A percentile compares a stretch with the other conserved stretches of the same genome.
phyloP scores from a whole-genome alignment of 177 flowering plant genomes.

The Vitis hybrid region DNA sequence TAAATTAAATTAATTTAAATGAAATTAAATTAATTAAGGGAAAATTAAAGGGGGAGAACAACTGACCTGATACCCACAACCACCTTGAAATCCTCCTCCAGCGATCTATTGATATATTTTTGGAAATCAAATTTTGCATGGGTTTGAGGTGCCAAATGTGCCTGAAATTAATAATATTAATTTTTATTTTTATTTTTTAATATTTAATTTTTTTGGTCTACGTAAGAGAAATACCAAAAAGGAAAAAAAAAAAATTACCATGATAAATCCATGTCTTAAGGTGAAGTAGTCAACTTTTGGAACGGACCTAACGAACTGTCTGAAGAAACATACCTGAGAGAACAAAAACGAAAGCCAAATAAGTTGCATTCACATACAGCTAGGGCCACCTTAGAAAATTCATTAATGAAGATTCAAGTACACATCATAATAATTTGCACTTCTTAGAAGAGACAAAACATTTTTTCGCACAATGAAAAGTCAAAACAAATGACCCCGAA shows the following conservation, averaged over 20 bases:
- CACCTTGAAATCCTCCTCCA: constrained; percentile 87
- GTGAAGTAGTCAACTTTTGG: constrained; percentile 85
- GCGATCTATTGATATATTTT: constrained; percentile 78
- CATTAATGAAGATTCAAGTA: too few species aligned
- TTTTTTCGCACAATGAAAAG: too few species aligned
- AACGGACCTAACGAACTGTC: constrained; percentile 80
- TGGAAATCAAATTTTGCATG: constrained; percentile 60
- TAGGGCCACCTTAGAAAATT: too few species aligned
- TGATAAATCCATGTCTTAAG: constrained; percentile 82
- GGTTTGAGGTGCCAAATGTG: constrained; percentile 81
- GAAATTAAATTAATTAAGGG: not conserved
- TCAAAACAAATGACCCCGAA: too few species aligned
- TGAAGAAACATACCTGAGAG: constrained; percentile 76
- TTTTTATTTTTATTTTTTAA: not conserved
- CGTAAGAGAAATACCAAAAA: not conserved
- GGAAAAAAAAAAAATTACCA: constrained; percentile 35
- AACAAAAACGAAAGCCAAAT: not conserved
- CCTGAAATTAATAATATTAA: constrained; percentile 37
- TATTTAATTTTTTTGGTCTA: not conserved
- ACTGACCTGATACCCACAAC: constrained; percentile 82
- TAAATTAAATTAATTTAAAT: not conserved
- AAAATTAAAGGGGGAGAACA: not conserved
- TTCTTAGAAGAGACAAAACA: too few species aligned
- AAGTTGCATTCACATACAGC: too few species aligned
- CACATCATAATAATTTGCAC: too few species aligned